Evolutionary conservation across 257 asterid species (phyloP), one percentile per base, ranked within the genome.

Genomic region (Rehmannia glutinosa): DNA sequence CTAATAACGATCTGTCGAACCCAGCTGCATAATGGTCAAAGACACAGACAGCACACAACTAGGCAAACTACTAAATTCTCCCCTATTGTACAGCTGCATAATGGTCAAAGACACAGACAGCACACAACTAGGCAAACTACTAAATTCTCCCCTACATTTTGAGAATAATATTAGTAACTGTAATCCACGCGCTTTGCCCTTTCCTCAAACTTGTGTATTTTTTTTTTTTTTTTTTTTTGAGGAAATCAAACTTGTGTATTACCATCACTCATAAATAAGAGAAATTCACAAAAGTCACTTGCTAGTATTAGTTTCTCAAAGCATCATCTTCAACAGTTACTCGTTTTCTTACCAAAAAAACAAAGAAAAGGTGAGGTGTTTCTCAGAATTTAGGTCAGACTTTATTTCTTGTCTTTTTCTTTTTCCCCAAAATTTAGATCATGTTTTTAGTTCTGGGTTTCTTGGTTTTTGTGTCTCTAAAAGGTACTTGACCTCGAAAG

Each of bases 1-100:
- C n/a, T n/a, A n/a, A n/a, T n/a, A n/a, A n/a, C n/a, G n/a, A n/a
- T n/a, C n/a, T n/a, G n/a, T n/a, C n/a, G n/a, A n/a, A n/a, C n/a
- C n/a, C 74, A 73, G 78, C 78, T 67, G 74, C 73, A 60, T 8
- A 41, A 11, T 61, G 21, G 78, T 67, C 74, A 66, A 73, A 73
- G 49, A 60, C 21, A 27, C 57, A 55, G 73, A 73, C 78, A 73
- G 73, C 59, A 20, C n/a, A n/a, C 78, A 73, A 59, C 73, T 15
- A 24, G 36, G n/a, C n/a, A 24, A 58, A 57, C 73, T 57, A 13
- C 49, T 47, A 58, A 69, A 56, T 43, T 69, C 60, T 28, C 33
- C 3, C 35, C 8, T 30, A 9, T 73, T 58, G 64, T 67, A 73
- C 74, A 73, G 78, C 78, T 67, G 74, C 73, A 60, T 8, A 41